These are phyloP conservation scores for Ustilago xerochloae DNA, from an alignment of 1,284 basidiomycete species.

Conservation along the genomic window DNA sequence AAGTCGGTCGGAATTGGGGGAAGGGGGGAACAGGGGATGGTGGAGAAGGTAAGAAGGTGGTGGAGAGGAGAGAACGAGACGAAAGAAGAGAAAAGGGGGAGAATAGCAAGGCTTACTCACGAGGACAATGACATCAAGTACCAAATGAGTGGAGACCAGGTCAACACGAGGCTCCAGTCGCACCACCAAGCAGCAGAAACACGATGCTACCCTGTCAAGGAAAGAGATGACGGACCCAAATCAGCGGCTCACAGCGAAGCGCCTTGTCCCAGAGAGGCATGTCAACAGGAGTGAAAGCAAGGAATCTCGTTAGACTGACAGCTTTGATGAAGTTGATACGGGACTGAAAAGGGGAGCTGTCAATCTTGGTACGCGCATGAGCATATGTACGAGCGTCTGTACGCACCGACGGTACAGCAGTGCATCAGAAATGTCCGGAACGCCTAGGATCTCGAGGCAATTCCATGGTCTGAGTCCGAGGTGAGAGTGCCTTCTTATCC, in stretches of 20 bases:
- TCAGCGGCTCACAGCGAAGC: background rate
- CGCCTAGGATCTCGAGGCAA: background rate
- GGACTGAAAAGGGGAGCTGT: background rate
- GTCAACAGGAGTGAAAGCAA: background rate
- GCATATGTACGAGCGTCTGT: conserved; percentile 2
- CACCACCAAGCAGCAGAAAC: too few relatives aligned
- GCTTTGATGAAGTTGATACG: background rate
- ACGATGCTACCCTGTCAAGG: too few relatives aligned
- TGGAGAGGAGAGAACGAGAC: too few relatives aligned
- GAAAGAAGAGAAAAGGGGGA: background rate
- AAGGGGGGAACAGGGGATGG: conserved; percentile 6
- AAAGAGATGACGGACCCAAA: background rate
- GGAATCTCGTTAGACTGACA: background rate
- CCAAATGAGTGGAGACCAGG: background rate
- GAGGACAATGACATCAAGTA: conserved; percentile 1
- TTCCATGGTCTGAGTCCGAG: background rate
- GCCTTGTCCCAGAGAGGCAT: background rate
- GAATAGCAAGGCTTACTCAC: background rate
- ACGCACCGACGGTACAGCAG: conserved; percentile 10
- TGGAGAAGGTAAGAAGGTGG: conserved; percentile 5
- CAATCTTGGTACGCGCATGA: background rate
- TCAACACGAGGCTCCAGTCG: background rate
- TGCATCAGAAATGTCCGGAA: conserved; percentile 4
- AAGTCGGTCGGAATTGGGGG: background rate
- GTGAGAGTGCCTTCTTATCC: background rate